Conservation (phyloP, 2,329 filamentous ascomycete genomes). For the Monilinia vaccinii-corymbosi region DNA sequence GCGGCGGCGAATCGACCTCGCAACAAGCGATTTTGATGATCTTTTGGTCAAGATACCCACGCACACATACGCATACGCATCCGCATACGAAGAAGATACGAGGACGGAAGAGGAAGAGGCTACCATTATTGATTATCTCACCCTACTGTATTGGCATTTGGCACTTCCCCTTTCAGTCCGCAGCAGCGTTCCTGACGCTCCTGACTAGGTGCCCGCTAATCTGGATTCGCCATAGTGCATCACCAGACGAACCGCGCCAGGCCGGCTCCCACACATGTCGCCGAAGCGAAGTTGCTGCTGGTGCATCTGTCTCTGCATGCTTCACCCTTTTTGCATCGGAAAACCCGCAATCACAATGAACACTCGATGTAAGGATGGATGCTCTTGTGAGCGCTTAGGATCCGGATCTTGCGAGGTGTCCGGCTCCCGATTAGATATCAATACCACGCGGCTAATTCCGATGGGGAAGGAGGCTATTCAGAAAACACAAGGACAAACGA, state of each 20-base stretch:
- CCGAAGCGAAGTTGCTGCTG: not conserved
- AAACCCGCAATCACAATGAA: too few species aligned
- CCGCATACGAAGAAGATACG: too few species aligned
- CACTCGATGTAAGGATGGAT: too few species aligned
- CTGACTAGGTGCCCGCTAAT: not conserved
- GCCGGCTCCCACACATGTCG: slow-evolving; percentile 6
- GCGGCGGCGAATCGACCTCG: not conserved
- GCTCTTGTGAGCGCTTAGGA: too few species aligned
- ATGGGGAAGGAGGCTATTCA: too few species aligned
- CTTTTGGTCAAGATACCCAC: not conserved
- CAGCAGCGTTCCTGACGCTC: slow-evolving; percentile 5
- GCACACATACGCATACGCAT: too few species aligned
- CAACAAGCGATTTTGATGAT: not conserved
- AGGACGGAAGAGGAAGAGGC: not conserved
- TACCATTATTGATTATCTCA: not conserved
- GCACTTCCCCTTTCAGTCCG: not conserved
- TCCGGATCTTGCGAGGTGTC: too few species aligned
- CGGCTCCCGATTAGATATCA: too few species aligned
- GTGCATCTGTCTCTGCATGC: slow-evolving; percentile 4
- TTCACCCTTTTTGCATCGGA: slow-evolving; percentile 9
- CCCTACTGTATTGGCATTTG: not conserved
- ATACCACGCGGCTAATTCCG: too few species aligned
- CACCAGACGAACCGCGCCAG: not conserved
- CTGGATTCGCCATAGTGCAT: not conserved
- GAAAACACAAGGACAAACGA: too few species aligned